Evolutionary conservation across 2,329 filamentous ascomycete species (phyloP).

Genomic region (Colletotrichum brevisporum): DNA sequence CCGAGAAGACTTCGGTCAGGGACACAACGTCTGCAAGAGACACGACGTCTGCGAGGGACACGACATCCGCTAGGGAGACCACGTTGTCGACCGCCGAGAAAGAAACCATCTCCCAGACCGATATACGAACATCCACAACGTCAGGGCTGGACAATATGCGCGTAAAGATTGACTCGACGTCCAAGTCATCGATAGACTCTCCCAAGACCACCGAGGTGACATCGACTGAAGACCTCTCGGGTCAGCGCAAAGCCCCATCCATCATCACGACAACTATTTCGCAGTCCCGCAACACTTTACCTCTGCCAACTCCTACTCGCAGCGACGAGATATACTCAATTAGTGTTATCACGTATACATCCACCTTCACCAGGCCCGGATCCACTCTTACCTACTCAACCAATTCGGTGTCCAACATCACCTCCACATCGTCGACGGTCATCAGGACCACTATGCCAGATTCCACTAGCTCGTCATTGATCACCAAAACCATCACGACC

Average conservation of each 20-base stretch:
- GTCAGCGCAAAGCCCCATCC: background rate
- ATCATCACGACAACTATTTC: background rate
- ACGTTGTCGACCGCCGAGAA: background rate
- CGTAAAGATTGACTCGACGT: background rate
- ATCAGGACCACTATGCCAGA: conserved; percentile 14
- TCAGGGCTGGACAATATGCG: background rate
- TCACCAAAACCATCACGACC: background rate
- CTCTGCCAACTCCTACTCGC: background rate
- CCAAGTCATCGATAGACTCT: background rate
- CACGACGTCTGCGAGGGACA: background rate
- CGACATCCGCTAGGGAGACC: background rate
- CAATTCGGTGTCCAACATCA: background rate
- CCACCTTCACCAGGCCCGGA: conserved; percentile 14
- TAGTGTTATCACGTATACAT: conserved; percentile 22
- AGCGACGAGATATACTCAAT: background rate
- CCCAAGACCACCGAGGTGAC: background rate
- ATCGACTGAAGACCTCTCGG: background rate
- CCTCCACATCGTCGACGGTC: conserved; percentile 6
- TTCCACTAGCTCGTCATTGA: background rate
- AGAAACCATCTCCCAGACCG: no score
- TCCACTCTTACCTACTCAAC: conserved; percentile 11
- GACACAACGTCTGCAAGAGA: background rate
- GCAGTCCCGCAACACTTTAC: background rate
- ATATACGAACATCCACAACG: background rate
- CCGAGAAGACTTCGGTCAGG: no score